Percentiles rank a stretch among this genome's conserved stretches.
Conservation (phyloP, 2,329 filamentous ascomycete genomes). For the Magnaporthiopsis rhizophila region DNA sequence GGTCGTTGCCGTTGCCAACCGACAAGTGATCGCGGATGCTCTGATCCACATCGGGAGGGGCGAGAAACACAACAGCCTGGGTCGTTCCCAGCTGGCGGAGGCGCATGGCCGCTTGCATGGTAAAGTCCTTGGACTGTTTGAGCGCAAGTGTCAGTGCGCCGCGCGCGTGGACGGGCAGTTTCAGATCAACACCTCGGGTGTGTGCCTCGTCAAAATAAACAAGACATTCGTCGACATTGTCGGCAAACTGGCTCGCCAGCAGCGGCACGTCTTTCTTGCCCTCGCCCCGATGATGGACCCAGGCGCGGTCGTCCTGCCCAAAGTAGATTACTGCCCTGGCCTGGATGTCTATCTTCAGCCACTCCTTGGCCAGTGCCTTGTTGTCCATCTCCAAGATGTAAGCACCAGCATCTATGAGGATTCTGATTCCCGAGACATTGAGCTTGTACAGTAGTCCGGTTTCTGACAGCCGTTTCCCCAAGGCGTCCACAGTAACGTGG, state of each 20-base stretch:
- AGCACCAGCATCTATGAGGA: constrained; percentile 65
- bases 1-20: constrained; percentile 14
- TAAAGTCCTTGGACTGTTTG: constrained; percentile 56
- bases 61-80: constrained; percentile 55
- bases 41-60: constrained; percentile 53
- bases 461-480: constrained; percentile 16
- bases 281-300: constrained; percentile 29
- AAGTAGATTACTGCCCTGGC: not conserved
- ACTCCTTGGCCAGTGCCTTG: constrained; percentile 39
- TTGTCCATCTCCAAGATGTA: constrained; percentile 61
- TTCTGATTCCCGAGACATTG: constrained; percentile 34
- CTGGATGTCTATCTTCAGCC: constrained; percentile 31
- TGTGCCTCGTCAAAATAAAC: constrained; percentile 66
- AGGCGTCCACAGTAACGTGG: constrained; percentile 15
- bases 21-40: constrained; percentile 43
- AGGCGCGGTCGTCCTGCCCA: not conserved
- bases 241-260: constrained; percentile 48
- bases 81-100: constrained; percentile 60
- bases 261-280: constrained; percentile 46
- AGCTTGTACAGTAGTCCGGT: constrained; percentile 32
- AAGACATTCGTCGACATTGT: constrained; percentile 49
- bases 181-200: constrained; percentile 61
- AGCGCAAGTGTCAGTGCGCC: constrained; percentile 62
- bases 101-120: constrained; percentile 67
- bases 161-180: constrained; percentile 47